Base-by-base conservation (phyloP, 257 asterid species). In the Jacaranda copaia region DNA sequence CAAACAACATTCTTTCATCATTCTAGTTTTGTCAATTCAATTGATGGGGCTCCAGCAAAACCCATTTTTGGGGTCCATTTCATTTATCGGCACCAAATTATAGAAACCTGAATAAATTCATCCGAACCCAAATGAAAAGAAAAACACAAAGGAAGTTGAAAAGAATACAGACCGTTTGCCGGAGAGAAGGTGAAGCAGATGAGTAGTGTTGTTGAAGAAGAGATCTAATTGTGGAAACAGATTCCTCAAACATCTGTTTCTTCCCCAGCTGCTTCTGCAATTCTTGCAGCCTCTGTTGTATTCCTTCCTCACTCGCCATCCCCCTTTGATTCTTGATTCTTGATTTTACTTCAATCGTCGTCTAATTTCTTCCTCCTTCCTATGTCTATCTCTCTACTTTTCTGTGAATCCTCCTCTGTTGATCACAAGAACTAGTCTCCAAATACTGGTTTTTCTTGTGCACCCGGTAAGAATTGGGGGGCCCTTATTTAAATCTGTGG, bases 211-310 rank as follows among this genome's bases (percentile, higher is more conserved):
- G 83, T 16, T 72, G 88, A 68, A 91, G 88, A 61, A 95, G 98
- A 72, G 97, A 87, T 88, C 88, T 81, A 83, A 90, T 85, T 38
- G 88, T 67, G 78, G 86, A 80, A 40, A 93, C 90, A 8, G 98
- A 88, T 76, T 85, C 97, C 87, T 95, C 99, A 46, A 95, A 95
- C 81, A 81, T 68, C 73, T 88, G 88, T 79, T 91, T 95, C 89
- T 93, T 93, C 42, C 81, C 88, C 11, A 95, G 88, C 80, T 88
- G 93, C 72, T 87, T 93, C 88, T 95, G 97, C 79, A 93, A 86
- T 75, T 90, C 92, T 52, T 85, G 89, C 73, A 95, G 85, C 76
- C 80, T 85, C 84, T 77, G 87, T 82, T 85, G 88, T 16, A 95
- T 75, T 63, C 73, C 86, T 77, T 82, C 90, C 78, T 89, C 90